Conservation (phyloP, 192 early-diverging fungal genomes). For the Funneliformis mosseae region DNA sequence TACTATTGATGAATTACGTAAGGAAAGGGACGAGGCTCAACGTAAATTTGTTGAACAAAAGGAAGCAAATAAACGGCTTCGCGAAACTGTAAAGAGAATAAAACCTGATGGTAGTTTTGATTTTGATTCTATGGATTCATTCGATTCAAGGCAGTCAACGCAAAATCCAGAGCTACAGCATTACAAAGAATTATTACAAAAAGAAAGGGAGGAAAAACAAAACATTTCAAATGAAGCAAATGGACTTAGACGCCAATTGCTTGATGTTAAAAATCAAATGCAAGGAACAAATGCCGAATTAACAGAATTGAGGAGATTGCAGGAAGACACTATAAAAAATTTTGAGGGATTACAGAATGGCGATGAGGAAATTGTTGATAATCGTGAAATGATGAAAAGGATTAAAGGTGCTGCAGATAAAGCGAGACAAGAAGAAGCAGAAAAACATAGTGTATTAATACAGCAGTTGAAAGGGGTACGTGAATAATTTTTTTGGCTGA, state of each 20-base stretch:
- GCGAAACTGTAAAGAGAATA: neutral
- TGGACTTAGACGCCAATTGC: neutral
- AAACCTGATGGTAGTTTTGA: conserved; percentile 3
- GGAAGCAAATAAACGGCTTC: conserved; percentile 26
- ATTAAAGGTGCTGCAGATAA: conserved; percentile 4
- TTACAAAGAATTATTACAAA: neutral
- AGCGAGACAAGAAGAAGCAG: conserved; percentile 21
- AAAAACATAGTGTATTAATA: conserved; percentile 8
- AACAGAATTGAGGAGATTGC: neutral
- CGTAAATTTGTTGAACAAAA: conserved; percentile 51
- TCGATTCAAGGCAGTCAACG: neutral
- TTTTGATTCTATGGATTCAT: neutral
- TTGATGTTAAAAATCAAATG: conserved; percentile 13
- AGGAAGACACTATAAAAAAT: neutral
- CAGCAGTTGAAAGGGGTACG: conserved; percentile 22
- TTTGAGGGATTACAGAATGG: neutral
- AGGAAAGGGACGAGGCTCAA: conserved; percentile 41
- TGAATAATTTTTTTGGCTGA: neutral
- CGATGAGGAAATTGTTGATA: neutral
- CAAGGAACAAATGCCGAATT: conserved; percentile 4
- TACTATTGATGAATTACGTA: neutral
- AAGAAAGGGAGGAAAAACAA: conserved; percentile 11
- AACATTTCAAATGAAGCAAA: neutral
- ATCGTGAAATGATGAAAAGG: neutral
- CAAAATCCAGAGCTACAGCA: neutral